Percentiles rank a stretch among this genome's conserved stretches.
Evolutionary conservation across 257 asterid species (phyloP).

Genomic region (Nicotiana attenuata): DNA sequence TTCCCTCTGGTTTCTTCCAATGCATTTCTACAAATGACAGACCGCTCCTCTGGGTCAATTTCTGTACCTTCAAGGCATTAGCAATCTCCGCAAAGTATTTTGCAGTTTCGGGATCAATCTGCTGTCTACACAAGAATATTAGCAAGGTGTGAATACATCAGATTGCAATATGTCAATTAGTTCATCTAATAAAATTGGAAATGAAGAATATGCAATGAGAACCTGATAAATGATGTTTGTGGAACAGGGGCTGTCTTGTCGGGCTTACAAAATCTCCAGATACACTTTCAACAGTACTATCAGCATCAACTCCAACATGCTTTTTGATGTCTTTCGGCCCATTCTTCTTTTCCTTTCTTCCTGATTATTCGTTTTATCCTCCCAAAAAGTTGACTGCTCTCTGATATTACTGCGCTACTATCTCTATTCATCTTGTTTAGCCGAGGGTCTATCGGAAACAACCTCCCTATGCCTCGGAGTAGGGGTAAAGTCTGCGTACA

Average conservation of each 20-base stretch:
- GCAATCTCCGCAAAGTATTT: slow-evolving; percentile 83
- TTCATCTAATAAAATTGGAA: not conserved
- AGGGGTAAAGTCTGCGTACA: no score
- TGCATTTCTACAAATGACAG: slow-evolving; percentile 73
- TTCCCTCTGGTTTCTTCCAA: slow-evolving; percentile 91
- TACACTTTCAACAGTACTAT: slow-evolving; percentile 27
- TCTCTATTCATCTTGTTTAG: no score
- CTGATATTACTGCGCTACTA: no score
- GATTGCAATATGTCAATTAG: not conserved
- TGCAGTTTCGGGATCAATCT: slow-evolving; percentile 76
- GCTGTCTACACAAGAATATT: slow-evolving; percentile 41
- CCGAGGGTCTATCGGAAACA: no score
- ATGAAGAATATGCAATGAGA: not conserved
- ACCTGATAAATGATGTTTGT: slow-evolving; percentile 65
- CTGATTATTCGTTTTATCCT: slow-evolving; percentile 24
- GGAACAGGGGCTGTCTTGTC: slow-evolving; percentile 15
- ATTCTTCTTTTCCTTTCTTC: slow-evolving; percentile 38
- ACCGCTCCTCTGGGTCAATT: slow-evolving; percentile 68
- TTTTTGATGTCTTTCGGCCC: slow-evolving; percentile 56
- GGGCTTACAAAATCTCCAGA: slow-evolving; percentile 30
- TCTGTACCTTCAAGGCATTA: slow-evolving; percentile 73
- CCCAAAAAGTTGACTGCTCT: slow-evolving; percentile 31
- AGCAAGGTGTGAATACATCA: not conserved
- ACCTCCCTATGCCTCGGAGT: no score
- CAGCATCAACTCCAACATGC: slow-evolving; percentile 30